Base-by-base conservation (phyloP, 306 rosid species). In the Myrica gale region DNA sequence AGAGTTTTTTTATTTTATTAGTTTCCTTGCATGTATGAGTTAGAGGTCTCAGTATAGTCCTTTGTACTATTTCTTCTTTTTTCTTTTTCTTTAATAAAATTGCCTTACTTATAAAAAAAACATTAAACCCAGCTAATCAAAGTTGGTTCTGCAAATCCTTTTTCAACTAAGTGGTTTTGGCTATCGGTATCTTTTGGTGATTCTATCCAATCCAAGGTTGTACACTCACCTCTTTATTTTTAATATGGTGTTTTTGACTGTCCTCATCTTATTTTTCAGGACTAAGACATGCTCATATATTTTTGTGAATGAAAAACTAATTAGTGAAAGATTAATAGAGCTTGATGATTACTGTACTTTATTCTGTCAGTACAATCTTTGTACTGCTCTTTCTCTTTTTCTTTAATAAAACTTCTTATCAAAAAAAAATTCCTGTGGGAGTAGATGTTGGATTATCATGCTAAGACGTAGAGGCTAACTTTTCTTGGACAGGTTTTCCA, bases 401-500 rank as follows among this genome's bases (percentile, higher is more conserved):
- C n/a, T n/a, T n/a, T n/a, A n/a, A n/a, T n/a, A n/a, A n/a, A n/a
- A n/a, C n/a, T n/a, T n/a, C n/a, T n/a, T n/a, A n/a, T n/a, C n/a
- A n/a, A n/a, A n/a, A n/a, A n/a, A n/a, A n/a, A n/a, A n/a, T n/a
- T 72, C 75, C 58, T 58, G 7, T 75, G 43, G 55, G 72, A 62
- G 9, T 43, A 68, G 15, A 13, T 67, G 23, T 68, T 45, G 56
- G 26, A 57, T 42, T 44, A 73, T 62, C 67, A 58, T 71, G 58
- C 67, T 58, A n/a, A 75, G 21, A 71, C 53, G 46, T 45, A 9
- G 6, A 32, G 15, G 32, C 54, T 77, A 68, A 76, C 72, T 85
- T 73, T 80, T 17, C 62, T 71, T 80, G 78, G 68, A 72, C 92
- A 92, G 99, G 93, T 88, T 74, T 87, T 95, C 83, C 97, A 92